Base-by-base conservation (phyloP, 176 grass and related monocot genomes). In the Urochloa ruziziensis region DNA sequence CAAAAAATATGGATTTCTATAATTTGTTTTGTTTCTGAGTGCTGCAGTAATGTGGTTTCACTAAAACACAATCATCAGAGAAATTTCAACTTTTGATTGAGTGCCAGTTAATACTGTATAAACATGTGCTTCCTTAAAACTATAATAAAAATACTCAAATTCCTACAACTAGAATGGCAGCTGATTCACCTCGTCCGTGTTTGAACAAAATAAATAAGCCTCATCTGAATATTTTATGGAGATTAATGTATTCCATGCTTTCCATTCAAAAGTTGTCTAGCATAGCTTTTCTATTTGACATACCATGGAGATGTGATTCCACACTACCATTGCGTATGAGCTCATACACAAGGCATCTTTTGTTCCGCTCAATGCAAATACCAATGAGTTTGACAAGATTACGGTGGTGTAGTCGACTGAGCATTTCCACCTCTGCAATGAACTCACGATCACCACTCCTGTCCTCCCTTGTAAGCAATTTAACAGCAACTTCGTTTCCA, bases 221-320 rank as follows among this genome's bases (percentile, higher is more conserved):
- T 74, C 36, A 72, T 63, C 21, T 73, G 28, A 29, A 60, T 58
- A 51, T 37, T 84, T 63, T 74, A 60, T 40, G 35, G 29, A 5
- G 7, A 51, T n/a, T 72, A 74, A 49, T 28, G 10, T 21, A 49
- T 19, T 77, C 48, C 74, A 60, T 3, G 19, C 5, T 57, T 72
- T 58, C n/a, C 36, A 80, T 71, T 62, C 15, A 54, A 78, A 12
- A 18, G 34, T 72, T 53, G 71, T 70, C 44, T 63, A 79, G 18
- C 29, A 60, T 37, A 48, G 28, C 28, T 67, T 36, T 46, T 75
- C 67, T 80, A 80, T 61, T 53, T 75, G 65, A 52, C 67, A 67
- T 96, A 99, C 93, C 96, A 83, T 99, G 96, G 59, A 99, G 93
- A 83, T 99, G 96, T 16, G 96, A 99, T 68, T 99, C 96, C 36